Evolutionary conservation across 306 rosid species (phyloP).

Genomic region (Psophocarpus tetragonolobus): DNA sequence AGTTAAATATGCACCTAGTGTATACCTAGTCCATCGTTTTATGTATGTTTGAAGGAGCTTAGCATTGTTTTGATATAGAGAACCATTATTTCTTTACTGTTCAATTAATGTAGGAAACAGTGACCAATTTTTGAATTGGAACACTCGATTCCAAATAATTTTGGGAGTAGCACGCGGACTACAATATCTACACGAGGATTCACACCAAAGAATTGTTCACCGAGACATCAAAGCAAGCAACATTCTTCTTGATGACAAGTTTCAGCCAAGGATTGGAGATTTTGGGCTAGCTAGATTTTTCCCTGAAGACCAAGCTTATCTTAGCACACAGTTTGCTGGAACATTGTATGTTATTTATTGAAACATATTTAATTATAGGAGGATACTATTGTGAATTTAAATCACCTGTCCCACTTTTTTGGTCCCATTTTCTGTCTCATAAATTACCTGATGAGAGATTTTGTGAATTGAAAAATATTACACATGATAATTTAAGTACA

Average conservation of each 20-base stretch:
- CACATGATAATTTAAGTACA: too few species aligned
- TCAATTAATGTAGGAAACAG: slow-evolving; percentile 45
- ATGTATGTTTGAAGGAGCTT: background rate
- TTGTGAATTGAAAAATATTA: too few species aligned
- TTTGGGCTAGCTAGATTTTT: slow-evolving; percentile 87
- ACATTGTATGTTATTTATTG: slow-evolving; percentile 58
- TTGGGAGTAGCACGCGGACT: slow-evolving; percentile 77
- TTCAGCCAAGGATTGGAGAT: slow-evolving; percentile 78
- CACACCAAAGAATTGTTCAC: slow-evolving; percentile 71
- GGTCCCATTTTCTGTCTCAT: too few species aligned
- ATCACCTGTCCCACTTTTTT: too few species aligned
- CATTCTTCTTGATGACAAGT: slow-evolving; percentile 82
- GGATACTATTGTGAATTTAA: background rate
- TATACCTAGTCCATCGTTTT: background rate
- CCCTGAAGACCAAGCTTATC: slow-evolving; percentile 84
- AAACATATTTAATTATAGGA: background rate
- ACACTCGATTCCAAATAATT: slow-evolving; percentile 67
- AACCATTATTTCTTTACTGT: background rate
- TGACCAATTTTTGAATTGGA: slow-evolving; percentile 64
- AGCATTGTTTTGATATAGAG: background rate
- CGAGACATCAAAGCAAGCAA: slow-evolving; percentile 88
- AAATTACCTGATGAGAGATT: too few species aligned
- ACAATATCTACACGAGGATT: slow-evolving; percentile 87
- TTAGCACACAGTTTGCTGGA: slow-evolving; percentile 84
- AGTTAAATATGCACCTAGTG: background rate